Evolutionary conservation across 495 filamentous ascomycete genomes (phyloP), one percentile per base, ranked within the genome.

Genomic region (Aspergillus sparsus): DNA sequence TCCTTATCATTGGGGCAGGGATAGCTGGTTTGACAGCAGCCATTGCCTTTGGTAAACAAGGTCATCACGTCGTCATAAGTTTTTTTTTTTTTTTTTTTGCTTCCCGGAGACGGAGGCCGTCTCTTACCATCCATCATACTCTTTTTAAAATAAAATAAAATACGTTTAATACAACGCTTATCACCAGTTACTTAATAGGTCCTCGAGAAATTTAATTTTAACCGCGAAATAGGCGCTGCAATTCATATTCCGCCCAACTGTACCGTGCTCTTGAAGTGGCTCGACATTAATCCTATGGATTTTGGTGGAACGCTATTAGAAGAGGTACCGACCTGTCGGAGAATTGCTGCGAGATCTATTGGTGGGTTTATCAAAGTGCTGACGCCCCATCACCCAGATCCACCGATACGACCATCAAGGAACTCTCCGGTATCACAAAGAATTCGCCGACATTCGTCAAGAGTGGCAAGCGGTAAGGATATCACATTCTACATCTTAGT

Each of bases 181-280:
- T 42, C 46, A 37, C 31, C 45, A 10, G 35, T 0, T 5, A 5
- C 3, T 13, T 32, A 41, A 31, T 37, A 83, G 55, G 77, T 86
- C 31, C 72, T 78, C 51, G 83, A 86, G 60, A 81, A 77, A 21
- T 81, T 77, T 1, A 61, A 18, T 5, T 82, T 85, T 65, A 66
- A 76, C n/a, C 81, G 73, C 39, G 82, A 85, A 61, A 72, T 82
- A 7, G 83, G 83, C 2, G 83, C 83, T 2, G 82, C 82, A 13
- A 81, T 86, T 53, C 69, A 76, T 18, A 31, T 81, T 6, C 74
- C 76, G 0, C 82, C 82, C 1, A 85, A 85, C 51, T 80, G 76
- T 12, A 75, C 75, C 3, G 67, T 68, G 1, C 65, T 82, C 41
- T 66, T 88, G 4, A 59, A 69, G 12, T 74, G 68, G 49, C 78